phyloP scores from a whole-genome alignment of 202 grass and related monocot species.

The Setaria viridis region DNA sequence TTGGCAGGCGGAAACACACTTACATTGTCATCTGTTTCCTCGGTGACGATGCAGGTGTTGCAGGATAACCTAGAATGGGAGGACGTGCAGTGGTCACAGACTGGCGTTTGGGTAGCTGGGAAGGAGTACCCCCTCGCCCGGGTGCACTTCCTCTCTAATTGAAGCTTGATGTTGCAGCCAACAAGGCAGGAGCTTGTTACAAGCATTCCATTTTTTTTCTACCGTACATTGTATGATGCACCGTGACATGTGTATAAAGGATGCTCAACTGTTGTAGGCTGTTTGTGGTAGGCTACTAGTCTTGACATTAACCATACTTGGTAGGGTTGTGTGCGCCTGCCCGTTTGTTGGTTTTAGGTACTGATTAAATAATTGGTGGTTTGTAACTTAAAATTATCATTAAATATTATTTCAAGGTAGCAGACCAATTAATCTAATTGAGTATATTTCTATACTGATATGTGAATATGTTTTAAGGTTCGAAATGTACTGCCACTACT shows the following conservation, averaged over 20 bases:
- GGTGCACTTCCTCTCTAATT: conserved; percentile 79
- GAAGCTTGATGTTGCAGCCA: conserved; percentile 25
- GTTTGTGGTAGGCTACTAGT: conserved; percentile 21
- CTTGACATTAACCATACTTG: conserved; percentile 9
- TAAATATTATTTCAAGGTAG: neutral
- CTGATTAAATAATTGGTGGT: conserved; percentile 14
- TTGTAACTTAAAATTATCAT: conserved; percentile 18
- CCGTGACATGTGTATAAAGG: conserved; percentile 28
- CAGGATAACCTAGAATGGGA: conserved; percentile 95
- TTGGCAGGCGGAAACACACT: neutral
- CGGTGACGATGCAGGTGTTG: conserved; percentile 53
- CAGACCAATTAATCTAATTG: neutral
- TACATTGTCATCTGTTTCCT: neutral
- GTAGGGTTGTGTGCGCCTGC: neutral
- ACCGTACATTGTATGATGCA: conserved; percentile 29
- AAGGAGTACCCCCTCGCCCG: conserved; percentile 89
- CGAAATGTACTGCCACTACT: neutral
- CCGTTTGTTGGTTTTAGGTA: conserved; percentile 24
- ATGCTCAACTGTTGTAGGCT: conserved; percentile 40
- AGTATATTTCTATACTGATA: neutral
- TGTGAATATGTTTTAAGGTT: neutral
- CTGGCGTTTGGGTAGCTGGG: conserved; percentile 76
- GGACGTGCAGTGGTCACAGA: conserved; percentile 95
- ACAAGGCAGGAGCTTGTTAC: conserved; percentile 16
- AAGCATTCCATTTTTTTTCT: conserved; percentile 17